Percentiles rank a stretch among this genome's conserved stretches.
phyloP scores from a whole-genome alignment of 2,329 filamentous ascomycete genomes.

The Apiospora aurea region DNA sequence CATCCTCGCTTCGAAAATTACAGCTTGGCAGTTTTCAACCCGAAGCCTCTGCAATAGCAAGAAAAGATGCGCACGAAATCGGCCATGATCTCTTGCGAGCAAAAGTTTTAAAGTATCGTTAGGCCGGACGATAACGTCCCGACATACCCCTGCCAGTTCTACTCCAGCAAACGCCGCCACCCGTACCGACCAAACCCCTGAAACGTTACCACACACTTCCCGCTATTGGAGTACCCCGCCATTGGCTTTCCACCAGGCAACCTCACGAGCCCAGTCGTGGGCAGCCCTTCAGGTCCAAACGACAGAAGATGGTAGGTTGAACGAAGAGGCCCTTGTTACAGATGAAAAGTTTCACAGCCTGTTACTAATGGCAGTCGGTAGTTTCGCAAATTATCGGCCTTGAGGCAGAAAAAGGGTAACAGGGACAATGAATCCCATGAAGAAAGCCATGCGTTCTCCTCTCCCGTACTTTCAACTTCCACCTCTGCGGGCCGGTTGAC shows the following conservation, averaged over 20 bases:
- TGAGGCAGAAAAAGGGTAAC: neutral
- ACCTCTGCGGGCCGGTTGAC: neutral
- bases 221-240: neutral
- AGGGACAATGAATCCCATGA: neutral
- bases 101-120: neutral
- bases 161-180: neutral
- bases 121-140: neutral
- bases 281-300: neutral
- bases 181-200: neutral
- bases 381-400: slow-evolving; percentile 22
- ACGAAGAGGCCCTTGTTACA: neutral
- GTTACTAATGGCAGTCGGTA: neutral
- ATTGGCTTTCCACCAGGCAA: neutral
- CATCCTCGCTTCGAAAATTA: neutral
- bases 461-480: neutral
- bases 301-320: neutral
- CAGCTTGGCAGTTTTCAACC: neutral
- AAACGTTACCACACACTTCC: neutral
- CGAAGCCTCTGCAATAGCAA: neutral
- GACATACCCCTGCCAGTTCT: no score
- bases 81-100: neutral
- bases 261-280: neutral
- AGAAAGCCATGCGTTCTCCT: neutral
- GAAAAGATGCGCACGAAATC: neutral
- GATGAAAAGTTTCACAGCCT: neutral